Base-by-base conservation (phyloP, 2,329 filamentous ascomycete genomes). In the Apiospora malaysiana region DNA sequence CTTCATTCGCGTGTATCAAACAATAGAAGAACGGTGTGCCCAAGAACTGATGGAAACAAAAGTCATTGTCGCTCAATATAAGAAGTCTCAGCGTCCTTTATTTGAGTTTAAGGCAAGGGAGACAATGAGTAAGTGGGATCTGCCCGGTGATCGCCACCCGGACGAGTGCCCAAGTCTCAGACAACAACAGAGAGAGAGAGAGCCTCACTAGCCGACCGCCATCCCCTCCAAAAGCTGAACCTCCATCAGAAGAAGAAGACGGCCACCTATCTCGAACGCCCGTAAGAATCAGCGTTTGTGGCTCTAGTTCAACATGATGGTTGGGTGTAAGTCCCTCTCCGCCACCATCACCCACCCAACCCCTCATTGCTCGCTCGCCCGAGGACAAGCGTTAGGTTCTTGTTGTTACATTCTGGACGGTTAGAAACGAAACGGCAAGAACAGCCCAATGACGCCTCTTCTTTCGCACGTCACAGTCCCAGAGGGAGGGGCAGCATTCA, bases 71-170 rank as follows among this genome's bases (percentile, higher is more conserved):
- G 18, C 23, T 27, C 49, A 32, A 56, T 18, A 32, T n/a, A 63
- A 63, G 32, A 32, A 32, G 49, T 32, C 23, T 40, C 18, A 4
- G 32, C 21, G n/a, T 18, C 37, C 56, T 40, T 40, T 63, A 32
- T 63, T 63, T 40, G 56, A 63, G 32, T 63, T 59, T 32, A 21
- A 63, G 32, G 56, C 56, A 40, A 63, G 56, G 56, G 56, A 63
- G 56, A n/a, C 56, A n/a, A 63, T n/a, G 56, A 23, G 56, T 40
- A 63, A 63, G 56, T 63, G 56, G 56, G 56, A 63, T 63, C 56
- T 40, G 56, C 56, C 56, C 32, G 18, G 10, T 63, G 32, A 63
- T 63, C 56, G 27, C 56, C 56, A n/a, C 32, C 21, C 27, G 51
- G 25, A 45, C 42, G 32, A 40, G 32, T 18, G 16, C 32, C 32